Conservation (phyloP, 1,139 yeast genomes). For the Suhomyces atakaporum region DNA sequence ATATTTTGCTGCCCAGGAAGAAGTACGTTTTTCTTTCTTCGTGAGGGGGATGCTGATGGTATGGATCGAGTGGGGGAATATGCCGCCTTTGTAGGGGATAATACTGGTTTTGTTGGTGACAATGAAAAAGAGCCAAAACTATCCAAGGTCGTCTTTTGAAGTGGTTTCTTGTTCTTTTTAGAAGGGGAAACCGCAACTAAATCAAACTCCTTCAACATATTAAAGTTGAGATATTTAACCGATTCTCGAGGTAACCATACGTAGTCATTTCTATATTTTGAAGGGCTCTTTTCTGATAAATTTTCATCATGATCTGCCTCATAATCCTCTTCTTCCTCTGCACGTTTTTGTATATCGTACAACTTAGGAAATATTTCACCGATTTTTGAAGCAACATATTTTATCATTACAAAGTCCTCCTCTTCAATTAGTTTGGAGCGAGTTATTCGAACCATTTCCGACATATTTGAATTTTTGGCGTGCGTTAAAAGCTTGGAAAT, state of each 20-base stretch:
- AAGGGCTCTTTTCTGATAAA: background rate
- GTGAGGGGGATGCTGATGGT: conserved; percentile 1
- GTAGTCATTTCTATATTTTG: conserved; percentile 6
- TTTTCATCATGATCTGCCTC: conserved; percentile 1
- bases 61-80: conserved; percentile 1
- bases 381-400: conserved; percentile 11
- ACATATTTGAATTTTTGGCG: background rate
- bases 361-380: conserved; percentile 8
- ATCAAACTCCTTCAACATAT: conserved; percentile 11
- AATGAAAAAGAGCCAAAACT: conserved; percentile 10
- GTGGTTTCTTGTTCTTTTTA: background rate
- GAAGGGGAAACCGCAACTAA: conserved; percentile 6
- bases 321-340: background rate
- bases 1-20: conserved; percentile 12
- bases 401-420: conserved; percentile 16
- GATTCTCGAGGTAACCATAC: conserved; percentile 18
- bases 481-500: conserved; percentile 13
- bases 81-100: background rate
- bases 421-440: conserved; percentile 13
- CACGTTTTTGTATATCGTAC: conserved; percentile 4
- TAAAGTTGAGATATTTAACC: conserved; percentile 15
- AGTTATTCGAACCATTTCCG: conserved; percentile 6
- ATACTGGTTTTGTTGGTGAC: background rate
- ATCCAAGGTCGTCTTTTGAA: conserved; percentile 17
- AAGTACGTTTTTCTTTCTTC: conserved; percentile 1